Evolutionary conservation across 1,284 basidiomycete species (phyloP).

Genomic region (Ceratorhiza oryzae-sativae): DNA sequence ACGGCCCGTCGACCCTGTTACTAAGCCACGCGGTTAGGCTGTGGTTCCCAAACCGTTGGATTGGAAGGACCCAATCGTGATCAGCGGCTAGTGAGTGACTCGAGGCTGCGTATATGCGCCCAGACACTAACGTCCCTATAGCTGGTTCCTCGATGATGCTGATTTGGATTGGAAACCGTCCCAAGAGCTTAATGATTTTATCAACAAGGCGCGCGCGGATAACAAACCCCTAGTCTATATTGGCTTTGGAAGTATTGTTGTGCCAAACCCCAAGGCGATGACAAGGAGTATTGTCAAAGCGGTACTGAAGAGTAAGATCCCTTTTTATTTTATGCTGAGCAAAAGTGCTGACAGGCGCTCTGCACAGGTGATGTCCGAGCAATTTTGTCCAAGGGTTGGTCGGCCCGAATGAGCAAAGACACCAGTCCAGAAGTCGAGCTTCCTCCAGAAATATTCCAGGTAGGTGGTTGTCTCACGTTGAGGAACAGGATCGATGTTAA

Average conservation of each 20-base stretch:
- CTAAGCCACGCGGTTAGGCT: conserved; percentile 50
- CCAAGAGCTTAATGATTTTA: conserved; percentile 60
- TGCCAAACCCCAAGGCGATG: conserved; percentile 70
- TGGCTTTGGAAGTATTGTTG: conserved; percentile 75
- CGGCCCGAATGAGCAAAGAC: conserved; percentile 60
- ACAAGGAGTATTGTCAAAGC: conserved; percentile 70
- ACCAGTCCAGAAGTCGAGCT: conserved; percentile 54
- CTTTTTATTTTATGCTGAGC: not conserved
- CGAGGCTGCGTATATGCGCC: not conserved
- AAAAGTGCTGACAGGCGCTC: conserved; percentile 39
- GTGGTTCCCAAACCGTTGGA: conserved; percentile 76
- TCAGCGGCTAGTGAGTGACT: conserved; percentile 63
- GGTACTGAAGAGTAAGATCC: conserved; percentile 62
- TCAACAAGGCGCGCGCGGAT: conserved; percentile 64
- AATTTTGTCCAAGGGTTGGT: conserved; percentile 82
- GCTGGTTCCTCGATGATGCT: conserved; percentile 72
- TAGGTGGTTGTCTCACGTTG: conserved; percentile 42
- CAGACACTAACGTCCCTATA: conserved; percentile 40
- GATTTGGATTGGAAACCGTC: conserved; percentile 68
- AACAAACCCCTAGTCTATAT: conserved; percentile 76
- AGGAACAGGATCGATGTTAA: not conserved
- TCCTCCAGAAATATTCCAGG: conserved; percentile 56
- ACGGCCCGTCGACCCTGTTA: not conserved
- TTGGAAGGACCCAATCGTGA: conserved; percentile 73
- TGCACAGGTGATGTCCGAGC: conserved; percentile 66